Evolutionary conservation across 495 filamentous ascomycete species (phyloP).

Genomic region (Cercophora sp.): DNA sequence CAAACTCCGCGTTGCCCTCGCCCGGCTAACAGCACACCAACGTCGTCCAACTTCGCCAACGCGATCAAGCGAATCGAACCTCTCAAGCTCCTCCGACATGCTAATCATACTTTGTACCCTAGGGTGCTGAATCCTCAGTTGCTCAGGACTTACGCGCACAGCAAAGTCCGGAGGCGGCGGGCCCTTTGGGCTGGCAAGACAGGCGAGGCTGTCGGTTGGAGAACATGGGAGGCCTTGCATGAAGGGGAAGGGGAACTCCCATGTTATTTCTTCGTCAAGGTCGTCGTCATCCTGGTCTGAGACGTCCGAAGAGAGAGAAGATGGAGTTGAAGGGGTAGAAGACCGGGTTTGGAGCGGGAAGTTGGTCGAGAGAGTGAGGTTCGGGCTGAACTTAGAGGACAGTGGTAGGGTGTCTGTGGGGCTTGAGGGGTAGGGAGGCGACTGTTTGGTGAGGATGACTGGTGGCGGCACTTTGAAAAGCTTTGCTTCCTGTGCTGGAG

Average conservation of each 20-base stretch:
- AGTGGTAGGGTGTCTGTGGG: too few species aligned
- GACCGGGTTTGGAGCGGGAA: neutral
- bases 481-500: too few species aligned
- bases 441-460: too few species aligned
- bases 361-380: neutral
- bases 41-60: neutral
- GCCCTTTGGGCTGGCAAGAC: neutral
- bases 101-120: neutral
- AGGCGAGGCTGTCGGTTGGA: constrained; percentile 2
- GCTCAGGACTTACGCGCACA: neutral
- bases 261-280: constrained; percentile 10
- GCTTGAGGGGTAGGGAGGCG: too few species aligned
- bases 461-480: too few species aligned
- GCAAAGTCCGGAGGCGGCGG: neutral
- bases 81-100: neutral
- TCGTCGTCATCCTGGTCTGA: neutral
- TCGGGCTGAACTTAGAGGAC: too few species aligned
- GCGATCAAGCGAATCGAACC: neutral
- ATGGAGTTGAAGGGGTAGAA: neutral
- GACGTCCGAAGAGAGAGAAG: neutral
- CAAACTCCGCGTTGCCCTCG: neutral
- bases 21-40: neutral
- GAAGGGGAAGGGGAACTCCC: constrained; percentile 11
- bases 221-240: constrained; percentile 1
- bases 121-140: neutral